Conservation (phyloP, 805 yeast species). For the Metschnikowia shivogae region DNA sequence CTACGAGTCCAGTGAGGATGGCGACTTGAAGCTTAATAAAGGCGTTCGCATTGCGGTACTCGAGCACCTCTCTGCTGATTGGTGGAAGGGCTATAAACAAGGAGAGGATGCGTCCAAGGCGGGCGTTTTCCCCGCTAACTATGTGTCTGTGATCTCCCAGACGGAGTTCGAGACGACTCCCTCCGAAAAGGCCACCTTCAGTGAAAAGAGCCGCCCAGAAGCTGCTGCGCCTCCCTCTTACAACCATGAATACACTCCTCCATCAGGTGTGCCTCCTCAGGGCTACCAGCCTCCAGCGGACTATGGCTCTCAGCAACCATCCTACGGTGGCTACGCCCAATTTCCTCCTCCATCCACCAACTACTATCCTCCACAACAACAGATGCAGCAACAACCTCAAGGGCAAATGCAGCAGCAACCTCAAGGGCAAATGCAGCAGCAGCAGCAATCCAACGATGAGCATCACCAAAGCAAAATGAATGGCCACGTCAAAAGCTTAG, state of each 20-base stretch:
- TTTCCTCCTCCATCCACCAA: constrained; percentile 50
- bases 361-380: constrained; percentile 37
- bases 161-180: constrained; percentile 26
- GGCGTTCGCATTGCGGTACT: constrained; percentile 70
- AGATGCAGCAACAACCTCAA: constrained; percentile 18
- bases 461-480: constrained; percentile 15
- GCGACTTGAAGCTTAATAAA: constrained; percentile 58
- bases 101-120: constrained; percentile 39
- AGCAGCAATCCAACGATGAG: constrained; percentile 17
- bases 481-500: constrained; percentile 54
- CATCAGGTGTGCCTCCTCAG: constrained; percentile 1
- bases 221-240: constrained; percentile 1
- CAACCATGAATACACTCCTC: background rate
- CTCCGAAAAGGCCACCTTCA: constrained; percentile 16
- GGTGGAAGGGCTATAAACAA: constrained; percentile 77
- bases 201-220: background rate
- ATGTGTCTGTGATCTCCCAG: constrained; percentile 50
- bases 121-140: constrained; percentile 90
- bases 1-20: constrained; percentile 68
- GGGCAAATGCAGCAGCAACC: constrained; percentile 26
- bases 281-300: constrained; percentile 5
- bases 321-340: constrained; percentile 38
- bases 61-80: constrained; percentile 74
- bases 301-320: constrained; percentile 20
- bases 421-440: constrained; percentile 26